These are phyloP conservation scores for Corchorus olitorius DNA, from an alignment of 345 rosid genomes.

Conservation along the genomic window DNA sequence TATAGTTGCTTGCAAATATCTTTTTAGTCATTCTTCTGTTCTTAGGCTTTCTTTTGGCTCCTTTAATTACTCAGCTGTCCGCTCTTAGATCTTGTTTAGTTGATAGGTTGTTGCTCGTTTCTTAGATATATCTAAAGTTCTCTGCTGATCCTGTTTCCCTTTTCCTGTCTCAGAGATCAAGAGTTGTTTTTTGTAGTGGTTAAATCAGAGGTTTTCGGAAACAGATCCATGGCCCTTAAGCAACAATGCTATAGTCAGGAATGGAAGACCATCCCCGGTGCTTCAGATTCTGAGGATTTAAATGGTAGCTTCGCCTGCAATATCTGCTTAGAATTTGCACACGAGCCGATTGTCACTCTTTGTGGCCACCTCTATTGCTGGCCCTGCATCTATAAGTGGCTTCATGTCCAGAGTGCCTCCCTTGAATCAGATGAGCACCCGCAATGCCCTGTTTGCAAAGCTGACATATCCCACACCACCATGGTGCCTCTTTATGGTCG, in stretches of 20 bases:
- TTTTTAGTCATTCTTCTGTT: not conserved
- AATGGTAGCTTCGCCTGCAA: conserved; percentile 85
- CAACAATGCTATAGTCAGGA: conserved; percentile 42
- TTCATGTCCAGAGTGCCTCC: conserved; percentile 64
- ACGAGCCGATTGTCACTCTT: conserved; percentile 86
- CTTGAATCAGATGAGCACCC: conserved; percentile 59
- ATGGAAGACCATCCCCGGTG: conserved; percentile 42
- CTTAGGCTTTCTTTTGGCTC: not conserved
- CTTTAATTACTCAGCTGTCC: not conserved
- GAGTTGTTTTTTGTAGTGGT: not conserved
- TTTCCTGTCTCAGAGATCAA: conserved; percentile 2
- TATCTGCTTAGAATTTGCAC: conserved; percentile 79
- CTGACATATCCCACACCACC: conserved; percentile 67
- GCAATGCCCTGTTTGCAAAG: conserved; percentile 94
- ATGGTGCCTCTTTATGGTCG: conserved; percentile 95
- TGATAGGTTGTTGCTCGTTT: not conserved
- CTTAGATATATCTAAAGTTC: not conserved
- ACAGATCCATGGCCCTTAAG: conserved; percentile 49
- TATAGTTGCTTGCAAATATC: not conserved
- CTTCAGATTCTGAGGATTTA: conserved; percentile 33
- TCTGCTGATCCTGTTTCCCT: not conserved
- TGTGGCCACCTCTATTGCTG: conserved; percentile 99
- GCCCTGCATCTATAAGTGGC: conserved; percentile 97
- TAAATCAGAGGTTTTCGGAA: not conserved
- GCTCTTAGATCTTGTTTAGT: not conserved